Percentiles rank a stretch among this genome's conserved stretches.
phyloP scores from a whole-genome alignment of 208 protist species.

The Acanthamoeba triangularis region DNA sequence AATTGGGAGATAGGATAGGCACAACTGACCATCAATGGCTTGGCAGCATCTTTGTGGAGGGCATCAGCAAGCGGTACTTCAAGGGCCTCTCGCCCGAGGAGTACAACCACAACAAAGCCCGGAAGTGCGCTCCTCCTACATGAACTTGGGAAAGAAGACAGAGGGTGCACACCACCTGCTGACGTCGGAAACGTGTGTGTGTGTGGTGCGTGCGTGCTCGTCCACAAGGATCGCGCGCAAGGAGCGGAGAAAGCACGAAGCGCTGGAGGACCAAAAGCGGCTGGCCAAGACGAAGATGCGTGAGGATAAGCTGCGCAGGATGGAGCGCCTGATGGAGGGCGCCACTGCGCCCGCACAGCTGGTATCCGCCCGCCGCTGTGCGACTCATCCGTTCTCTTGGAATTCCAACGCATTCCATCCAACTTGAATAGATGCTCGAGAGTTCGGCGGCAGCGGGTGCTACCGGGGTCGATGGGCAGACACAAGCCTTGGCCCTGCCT shows the following conservation, averaged over 20 bases:
- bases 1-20: too few relatives aligned
- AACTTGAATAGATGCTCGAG: background rate
- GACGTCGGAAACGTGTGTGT: background rate
- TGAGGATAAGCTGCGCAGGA: constrained; percentile 12
- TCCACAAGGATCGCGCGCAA: background rate
- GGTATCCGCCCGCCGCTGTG: background rate
- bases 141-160: background rate
- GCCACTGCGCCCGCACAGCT: background rate
- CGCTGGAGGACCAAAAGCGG: constrained; percentile 7
- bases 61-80: constrained; percentile 73
- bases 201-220: background rate
- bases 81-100: constrained; percentile 61
- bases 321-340: constrained; percentile 59
- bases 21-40: background rate
- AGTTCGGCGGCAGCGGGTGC: background rate
- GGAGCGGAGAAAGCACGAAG: constrained; percentile 34
- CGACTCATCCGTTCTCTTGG: background rate
- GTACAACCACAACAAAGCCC: constrained; percentile 71
- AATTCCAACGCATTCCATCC: too few relatives aligned
- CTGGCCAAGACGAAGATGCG: constrained; percentile 57
- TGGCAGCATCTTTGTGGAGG: constrained; percentile 56
- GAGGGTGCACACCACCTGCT: too few relatives aligned
- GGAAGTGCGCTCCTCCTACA: background rate
- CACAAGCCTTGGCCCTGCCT: background rate
- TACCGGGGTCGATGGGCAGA: background rate